Conservation (phyloP, 257 asterid species). For the Fraxinus anomala region DNA sequence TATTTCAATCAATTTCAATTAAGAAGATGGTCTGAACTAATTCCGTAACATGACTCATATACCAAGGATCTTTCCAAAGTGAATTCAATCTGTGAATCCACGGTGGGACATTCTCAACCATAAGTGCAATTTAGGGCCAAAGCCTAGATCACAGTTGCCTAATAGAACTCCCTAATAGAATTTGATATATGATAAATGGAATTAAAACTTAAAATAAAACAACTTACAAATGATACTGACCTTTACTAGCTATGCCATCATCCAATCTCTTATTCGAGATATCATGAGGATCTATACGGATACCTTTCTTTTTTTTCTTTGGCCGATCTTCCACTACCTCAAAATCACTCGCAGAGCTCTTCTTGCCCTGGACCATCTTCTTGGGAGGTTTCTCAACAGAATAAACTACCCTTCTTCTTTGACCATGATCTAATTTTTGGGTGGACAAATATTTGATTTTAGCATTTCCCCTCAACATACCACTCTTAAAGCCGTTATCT, state of each 20-base stretch:
- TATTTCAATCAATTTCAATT: not conserved
- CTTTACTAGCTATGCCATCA: slow-evolving; percentile 51
- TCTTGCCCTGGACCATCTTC: slow-evolving; percentile 49
- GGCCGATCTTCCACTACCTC: slow-evolving; percentile 42
- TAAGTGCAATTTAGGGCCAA: not conserved
- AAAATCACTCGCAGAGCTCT: slow-evolving; percentile 36
- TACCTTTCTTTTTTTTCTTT: slow-evolving; percentile 68
- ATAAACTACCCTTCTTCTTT: slow-evolving; percentile 32
- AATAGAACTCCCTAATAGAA: not conserved
- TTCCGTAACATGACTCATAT: not conserved
- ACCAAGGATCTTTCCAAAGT: not conserved
- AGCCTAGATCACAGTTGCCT: not conserved
- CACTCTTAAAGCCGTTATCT: slow-evolving; percentile 31
- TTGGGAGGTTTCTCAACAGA: slow-evolving; percentile 35
- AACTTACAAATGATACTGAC: slow-evolving; percentile 45
- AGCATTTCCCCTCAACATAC: slow-evolving; percentile 23
- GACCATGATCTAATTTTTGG: slow-evolving; percentile 33
- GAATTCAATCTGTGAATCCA: not conserved
- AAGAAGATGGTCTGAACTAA: not conserved
- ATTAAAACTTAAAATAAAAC: slow-evolving; percentile 8
- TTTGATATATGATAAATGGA: not conserved
- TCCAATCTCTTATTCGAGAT: slow-evolving; percentile 83
- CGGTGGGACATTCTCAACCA: not conserved
- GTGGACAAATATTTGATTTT: slow-evolving; percentile 32
- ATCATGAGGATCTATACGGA: slow-evolving; percentile 78